Base-by-base conservation (phyloP, 805 yeast genomes). In the Sugiyamaella lignohabitans region DNA sequence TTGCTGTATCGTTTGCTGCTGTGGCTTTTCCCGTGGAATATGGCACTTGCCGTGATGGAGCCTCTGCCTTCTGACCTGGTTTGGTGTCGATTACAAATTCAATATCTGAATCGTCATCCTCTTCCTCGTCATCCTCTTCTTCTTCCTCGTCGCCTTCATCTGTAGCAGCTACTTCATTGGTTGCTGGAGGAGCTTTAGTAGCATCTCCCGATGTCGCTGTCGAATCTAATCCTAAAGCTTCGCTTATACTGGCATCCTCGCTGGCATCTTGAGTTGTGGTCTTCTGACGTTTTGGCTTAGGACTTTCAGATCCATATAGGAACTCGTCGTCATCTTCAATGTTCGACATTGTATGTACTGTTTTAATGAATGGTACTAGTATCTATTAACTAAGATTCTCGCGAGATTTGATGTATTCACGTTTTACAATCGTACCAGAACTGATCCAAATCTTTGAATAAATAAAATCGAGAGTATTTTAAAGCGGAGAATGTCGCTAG, bases 31-130 rank as follows among this genome's bases (percentile, higher is more conserved):
- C 35, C 2, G 47, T 41, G 16, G 64, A 8, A 40, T 43, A 55
- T 2, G 57, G 54, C 3, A 53, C 53, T 22, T 48, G 51, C 16
- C 52, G 45, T 10, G 57, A 23, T 1, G 66, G 62, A 1, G 63
- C 60, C 38, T 61, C 64, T n/a, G 49, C 55, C 21, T 48, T 52
- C 32, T 52, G 54, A 6, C 65, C 66, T 1, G 65, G 61, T 34
- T 56, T 57, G 16, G 64, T 62, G 38, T 82, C 82, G 42, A 89
- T 84, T 41, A 89, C 84, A 59, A 91, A 84, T 64, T 89, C 96
- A 30, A 89, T 77, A 58, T 85, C 93, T 46, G 80, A 82, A 50
- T 76, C 83, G 23, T 47, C 47, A 8, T 49, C 54, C 18, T 54
- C 42, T 5, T 56, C 61, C 16, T 71, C 68, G 39, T 73, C 78